A percentile compares a stretch with the other conserved stretches of the same genome.
Evolutionary conservation across 108 stramenopile genomes (phyloP).

Genomic region (Licmophora abbreviata): DNA sequence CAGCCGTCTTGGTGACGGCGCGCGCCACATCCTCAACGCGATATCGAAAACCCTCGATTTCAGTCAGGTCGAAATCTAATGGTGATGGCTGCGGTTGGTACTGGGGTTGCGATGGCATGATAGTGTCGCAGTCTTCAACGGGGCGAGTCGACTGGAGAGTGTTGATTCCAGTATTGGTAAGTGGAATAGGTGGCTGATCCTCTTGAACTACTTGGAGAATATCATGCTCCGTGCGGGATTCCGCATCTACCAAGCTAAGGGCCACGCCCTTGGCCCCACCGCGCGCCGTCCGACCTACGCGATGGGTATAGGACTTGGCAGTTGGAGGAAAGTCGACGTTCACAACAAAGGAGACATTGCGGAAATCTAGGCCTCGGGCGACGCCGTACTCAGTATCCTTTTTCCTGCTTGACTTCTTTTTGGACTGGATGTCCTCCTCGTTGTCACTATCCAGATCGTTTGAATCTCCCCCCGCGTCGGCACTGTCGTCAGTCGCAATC

Average conservation of each 20-base stretch:
- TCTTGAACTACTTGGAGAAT: conserved; percentile 58
- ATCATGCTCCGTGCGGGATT: conserved; percentile 42
- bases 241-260: conserved; percentile 71
- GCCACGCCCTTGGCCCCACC: conserved; percentile 94
- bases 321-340: conserved; percentile 95
- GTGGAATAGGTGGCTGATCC: conserved; percentile 66
- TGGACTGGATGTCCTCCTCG: conserved; percentile 18
- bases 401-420: conserved; percentile 36
- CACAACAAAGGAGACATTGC: conserved; percentile 90
- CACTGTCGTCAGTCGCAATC: conserved; percentile 92
- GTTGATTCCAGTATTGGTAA: conserved; percentile 19
- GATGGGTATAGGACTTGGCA: conserved; percentile 87
- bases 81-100: conserved; percentile 83
- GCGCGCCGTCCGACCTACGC: conserved; percentile 97
- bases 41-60: conserved; percentile 96
- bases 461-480: conserved; percentile 37
- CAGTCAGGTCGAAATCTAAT: conserved; percentile 89
- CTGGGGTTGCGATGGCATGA: not conserved
- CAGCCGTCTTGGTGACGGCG: conserved; percentile 79
- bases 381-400: conserved; percentile 87
- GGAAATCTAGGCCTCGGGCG: conserved; percentile 94
- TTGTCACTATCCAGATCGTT: conserved; percentile 13
- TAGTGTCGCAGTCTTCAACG: conserved; percentile 12
- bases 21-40: conserved; percentile 91
- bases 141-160: conserved; percentile 32